Conservation (phyloP, 1,284 basidiomycete species). For the Fomitopsis betulina region DNA sequence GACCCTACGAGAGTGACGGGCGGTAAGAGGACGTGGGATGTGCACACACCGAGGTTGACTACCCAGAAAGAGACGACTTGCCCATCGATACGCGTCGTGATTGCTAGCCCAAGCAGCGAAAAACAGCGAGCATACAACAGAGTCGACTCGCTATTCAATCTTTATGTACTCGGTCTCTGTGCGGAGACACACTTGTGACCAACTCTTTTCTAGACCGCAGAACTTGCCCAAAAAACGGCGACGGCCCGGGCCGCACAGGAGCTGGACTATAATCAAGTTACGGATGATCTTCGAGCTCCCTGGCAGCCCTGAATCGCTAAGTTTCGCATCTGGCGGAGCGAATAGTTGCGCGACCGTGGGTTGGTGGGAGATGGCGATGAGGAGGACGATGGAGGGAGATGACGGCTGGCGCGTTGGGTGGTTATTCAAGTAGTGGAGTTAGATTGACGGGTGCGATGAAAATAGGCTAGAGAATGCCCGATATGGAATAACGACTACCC, state of each 20-base stretch:
- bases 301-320: background rate
- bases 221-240: background rate
- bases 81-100: background rate
- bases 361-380: background rate
- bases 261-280: background rate
- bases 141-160: background rate
- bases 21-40: background rate
- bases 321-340: background rate
- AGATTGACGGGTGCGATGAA: background rate
- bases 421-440: background rate
- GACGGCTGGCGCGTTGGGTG: background rate
- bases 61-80: background rate
- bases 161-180: constrained; percentile 1
- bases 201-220: background rate
- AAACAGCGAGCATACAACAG: background rate
- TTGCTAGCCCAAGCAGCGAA: background rate
- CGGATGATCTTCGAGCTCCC: background rate
- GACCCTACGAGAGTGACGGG: too few relatives aligned
- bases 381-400: background rate
- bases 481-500: background rate
- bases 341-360: constrained; percentile 1
- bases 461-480: background rate
- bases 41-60: background rate
- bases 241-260: background rate
- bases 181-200: background rate